Conservation (phyloP, 495 filamentous ascomycete species). For the Neurospora sp. region DNA sequence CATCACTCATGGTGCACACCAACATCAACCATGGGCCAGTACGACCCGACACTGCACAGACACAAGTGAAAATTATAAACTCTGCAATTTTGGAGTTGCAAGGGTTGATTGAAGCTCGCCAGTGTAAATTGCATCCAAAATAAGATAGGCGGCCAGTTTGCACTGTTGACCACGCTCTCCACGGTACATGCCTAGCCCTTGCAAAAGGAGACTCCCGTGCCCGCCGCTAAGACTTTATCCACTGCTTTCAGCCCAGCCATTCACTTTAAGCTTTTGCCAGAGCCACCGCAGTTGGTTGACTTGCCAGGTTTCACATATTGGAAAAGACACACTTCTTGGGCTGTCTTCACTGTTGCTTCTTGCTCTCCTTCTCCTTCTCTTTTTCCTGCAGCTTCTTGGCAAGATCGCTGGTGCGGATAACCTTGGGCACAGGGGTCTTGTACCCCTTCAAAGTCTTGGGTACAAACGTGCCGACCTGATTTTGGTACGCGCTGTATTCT, state of each 20-base stretch:
- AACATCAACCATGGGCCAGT: not conserved
- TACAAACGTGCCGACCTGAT: constrained; percentile 68
- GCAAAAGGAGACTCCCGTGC: not conserved
- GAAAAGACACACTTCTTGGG: not conserved
- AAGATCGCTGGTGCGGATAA: constrained; percentile 38
- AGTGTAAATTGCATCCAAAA: not conserved
- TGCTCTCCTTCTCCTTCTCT: constrained; percentile 13
- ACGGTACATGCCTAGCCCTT: not conserved
- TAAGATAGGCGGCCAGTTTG: not conserved
- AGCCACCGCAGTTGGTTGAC: not conserved
- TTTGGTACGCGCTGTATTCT: constrained; percentile 80
- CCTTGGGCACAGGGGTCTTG: constrained; percentile 24
- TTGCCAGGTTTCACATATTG: not conserved
- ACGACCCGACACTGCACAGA: not conserved
- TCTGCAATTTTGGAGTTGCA: not conserved
- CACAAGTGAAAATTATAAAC: not conserved
- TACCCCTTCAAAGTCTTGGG: constrained; percentile 43
- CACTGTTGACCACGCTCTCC: not conserved
- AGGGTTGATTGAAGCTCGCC: not conserved
- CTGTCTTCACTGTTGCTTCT: constrained; percentile 25
- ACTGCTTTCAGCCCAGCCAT: not conserved
- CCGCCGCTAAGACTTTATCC: not conserved
- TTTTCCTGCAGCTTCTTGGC: constrained; percentile 23
- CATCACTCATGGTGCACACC: not conserved
- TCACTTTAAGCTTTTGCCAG: not conserved